These are phyloP conservation scores for Ailanthus altissimus DNA, from an alignment of 345 rosid genomes.

Conservation along the genomic window DNA sequence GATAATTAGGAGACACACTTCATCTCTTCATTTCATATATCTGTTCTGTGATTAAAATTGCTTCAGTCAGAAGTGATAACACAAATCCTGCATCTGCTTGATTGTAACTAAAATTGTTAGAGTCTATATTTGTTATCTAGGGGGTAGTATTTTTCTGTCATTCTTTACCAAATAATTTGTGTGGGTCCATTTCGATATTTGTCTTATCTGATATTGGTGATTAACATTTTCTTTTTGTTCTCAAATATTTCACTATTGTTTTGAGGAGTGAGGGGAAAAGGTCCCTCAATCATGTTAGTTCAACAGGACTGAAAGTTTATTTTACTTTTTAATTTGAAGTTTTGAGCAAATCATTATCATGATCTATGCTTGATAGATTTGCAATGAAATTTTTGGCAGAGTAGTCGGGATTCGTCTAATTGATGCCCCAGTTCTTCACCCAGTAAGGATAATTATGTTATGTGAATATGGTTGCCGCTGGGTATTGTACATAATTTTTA, in stretches of 20 bases:
- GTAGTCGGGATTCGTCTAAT: constrained; percentile 69
- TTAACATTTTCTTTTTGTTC: neutral
- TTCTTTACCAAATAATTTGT: neutral
- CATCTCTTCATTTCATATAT: neutral
- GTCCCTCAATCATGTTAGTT: neutral
- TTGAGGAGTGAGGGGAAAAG: neutral
- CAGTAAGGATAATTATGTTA: constrained; percentile 47
- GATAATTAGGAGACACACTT: neutral
- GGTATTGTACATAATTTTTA: constrained; percentile 1
- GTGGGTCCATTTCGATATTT: neutral
- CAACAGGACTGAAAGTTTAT: neutral
- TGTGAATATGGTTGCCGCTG: neutral
- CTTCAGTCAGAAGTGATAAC: neutral
- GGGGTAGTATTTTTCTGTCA: neutral
- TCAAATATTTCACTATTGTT: neutral
- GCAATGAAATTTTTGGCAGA: constrained; percentile 51
- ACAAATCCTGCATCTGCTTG: neutral
- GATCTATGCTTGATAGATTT: constrained; percentile 23
- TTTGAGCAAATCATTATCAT: neutral
- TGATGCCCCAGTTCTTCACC: constrained; percentile 86
- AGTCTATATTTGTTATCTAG: neutral
- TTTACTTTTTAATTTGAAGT: neutral
- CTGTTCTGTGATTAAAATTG: neutral
- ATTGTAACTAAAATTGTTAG: neutral
- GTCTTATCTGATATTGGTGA: neutral